Conservation (phyloP, 352 stramenopile species). For the Thalassiosira delicatula region DNA sequence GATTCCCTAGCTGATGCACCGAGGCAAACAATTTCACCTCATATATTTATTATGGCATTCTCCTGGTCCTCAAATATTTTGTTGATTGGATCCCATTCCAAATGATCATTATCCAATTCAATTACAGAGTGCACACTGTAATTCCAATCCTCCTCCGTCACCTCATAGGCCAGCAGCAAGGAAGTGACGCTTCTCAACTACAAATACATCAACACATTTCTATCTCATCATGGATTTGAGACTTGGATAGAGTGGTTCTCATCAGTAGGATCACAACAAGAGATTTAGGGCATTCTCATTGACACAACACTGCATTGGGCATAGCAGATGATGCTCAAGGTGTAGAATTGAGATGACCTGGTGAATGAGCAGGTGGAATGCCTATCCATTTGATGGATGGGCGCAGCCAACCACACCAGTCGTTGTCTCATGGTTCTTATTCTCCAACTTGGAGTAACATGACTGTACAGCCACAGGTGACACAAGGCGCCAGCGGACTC, state of each 20-base stretch:
- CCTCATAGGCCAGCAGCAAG: no score
- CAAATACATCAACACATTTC: no score
- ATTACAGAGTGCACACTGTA: not conserved
- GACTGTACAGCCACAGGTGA: no score
- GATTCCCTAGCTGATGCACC: not conserved
- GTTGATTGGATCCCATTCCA: not conserved
- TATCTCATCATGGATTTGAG: not conserved
- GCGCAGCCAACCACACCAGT: not conserved
- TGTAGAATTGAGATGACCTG: not conserved
- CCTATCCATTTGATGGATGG: not conserved
- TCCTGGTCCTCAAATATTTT: not conserved
- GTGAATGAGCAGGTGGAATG: not conserved
- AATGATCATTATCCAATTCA: not conserved
- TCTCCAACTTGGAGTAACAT: no score
- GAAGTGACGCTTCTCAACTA: no score
- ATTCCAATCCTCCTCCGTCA: not conserved
- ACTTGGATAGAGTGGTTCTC: no score
- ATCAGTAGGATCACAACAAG: no score
- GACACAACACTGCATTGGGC: conserved; percentile 19
- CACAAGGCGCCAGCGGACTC: no score
- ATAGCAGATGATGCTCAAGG: not conserved
- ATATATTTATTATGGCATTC: not conserved
- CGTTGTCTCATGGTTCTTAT: no score
- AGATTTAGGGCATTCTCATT: conserved; percentile 6
- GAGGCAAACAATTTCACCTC: not conserved